These are phyloP conservation scores for Leersia perrieri DNA, from an alignment of 176 grass and related monocot genomes.

Conservation along the genomic window DNA sequence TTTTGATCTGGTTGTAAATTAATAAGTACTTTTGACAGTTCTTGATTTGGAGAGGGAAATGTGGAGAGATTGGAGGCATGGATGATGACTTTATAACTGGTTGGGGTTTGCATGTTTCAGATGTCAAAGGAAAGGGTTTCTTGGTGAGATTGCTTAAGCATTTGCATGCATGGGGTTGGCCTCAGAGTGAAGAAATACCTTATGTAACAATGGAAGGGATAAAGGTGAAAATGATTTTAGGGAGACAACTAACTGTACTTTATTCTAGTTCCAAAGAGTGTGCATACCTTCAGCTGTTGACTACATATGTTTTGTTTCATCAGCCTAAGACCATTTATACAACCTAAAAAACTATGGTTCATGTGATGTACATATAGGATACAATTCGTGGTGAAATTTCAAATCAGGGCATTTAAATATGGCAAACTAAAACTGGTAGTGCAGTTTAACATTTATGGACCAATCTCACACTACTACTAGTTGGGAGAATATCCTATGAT, in stretches of 20 bases:
- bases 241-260: not conserved
- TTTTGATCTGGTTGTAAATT: not conserved
- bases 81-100: slow-evolving; percentile 40
- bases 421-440: not conserved
- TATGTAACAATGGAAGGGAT: slow-evolving; percentile 53
- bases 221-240: slow-evolving; percentile 36
- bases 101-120: slow-evolving; percentile 1
- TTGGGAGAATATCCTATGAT: slow-evolving; percentile 3
- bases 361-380: not conserved
- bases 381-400: not conserved
- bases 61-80: slow-evolving; percentile 24
- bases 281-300: not conserved
- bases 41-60: not conserved
- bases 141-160: slow-evolving; percentile 54
- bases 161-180: slow-evolving; percentile 54
- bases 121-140: slow-evolving; percentile 25
- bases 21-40: not conserved
- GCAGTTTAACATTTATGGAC: not conserved
- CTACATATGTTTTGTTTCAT: not conserved
- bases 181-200: slow-evolving; percentile 74
- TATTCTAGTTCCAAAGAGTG: not conserved
- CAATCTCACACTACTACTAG: not conserved
- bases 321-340: not conserved
- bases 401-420: not conserved
- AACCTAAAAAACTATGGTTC: not conserved